A percentile compares a stretch with the other conserved stretches of the same genome.
phyloP scores from a whole-genome alignment of 495 filamentous ascomycete species.

The Tuber magnatum region DNA sequence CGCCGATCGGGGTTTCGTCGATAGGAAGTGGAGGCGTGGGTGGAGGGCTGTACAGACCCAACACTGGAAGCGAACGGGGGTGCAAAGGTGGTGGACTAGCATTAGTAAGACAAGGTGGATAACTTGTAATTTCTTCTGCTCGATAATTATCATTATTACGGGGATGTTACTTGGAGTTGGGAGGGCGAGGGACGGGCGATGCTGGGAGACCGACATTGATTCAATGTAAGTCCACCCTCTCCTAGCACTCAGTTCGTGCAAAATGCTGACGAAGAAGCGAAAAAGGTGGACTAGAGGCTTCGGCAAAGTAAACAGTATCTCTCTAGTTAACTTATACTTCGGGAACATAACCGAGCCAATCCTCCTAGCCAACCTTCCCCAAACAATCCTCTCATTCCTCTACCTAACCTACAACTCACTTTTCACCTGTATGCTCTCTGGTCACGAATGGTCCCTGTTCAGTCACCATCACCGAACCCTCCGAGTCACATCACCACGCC shows the following conservation, averaged over 20 bases:
- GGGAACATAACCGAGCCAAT: slow-evolving; percentile 26
- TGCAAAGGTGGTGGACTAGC: neutral
- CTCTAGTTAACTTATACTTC: slow-evolving; percentile 8
- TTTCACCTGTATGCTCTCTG: too few relatives aligned
- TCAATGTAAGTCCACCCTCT: neutral
- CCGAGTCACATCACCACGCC: slow-evolving; percentile 36
- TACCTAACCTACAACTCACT: slow-evolving; percentile 45
- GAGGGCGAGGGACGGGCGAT: neutral
- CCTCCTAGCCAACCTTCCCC: slow-evolving; percentile 42
- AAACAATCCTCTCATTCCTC: slow-evolving; percentile 45
- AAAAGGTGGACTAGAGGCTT: slow-evolving; percentile 10
- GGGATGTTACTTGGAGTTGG: neutral
- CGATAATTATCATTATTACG: neutral
- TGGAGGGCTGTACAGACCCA: neutral
- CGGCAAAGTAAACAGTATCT: slow-evolving; percentile 2
- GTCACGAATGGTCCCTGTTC: too few relatives aligned
- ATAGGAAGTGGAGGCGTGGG: neutral
- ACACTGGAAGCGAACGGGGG: neutral
- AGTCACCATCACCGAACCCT: too few relatives aligned
- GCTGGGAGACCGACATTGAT: neutral
- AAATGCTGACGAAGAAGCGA: neutral
- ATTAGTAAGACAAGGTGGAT: slow-evolving; percentile 1
- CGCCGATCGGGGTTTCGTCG: slow-evolving; percentile 24
- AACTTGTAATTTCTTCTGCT: slow-evolving; percentile 6
- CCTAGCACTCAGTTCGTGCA: neutral